A percentile compares a stretch with the other conserved stretches of the same genome.
These are phyloP conservation scores for Quercus phellos DNA, from an alignment of 331 rosid species.

Conservation along the genomic window DNA sequence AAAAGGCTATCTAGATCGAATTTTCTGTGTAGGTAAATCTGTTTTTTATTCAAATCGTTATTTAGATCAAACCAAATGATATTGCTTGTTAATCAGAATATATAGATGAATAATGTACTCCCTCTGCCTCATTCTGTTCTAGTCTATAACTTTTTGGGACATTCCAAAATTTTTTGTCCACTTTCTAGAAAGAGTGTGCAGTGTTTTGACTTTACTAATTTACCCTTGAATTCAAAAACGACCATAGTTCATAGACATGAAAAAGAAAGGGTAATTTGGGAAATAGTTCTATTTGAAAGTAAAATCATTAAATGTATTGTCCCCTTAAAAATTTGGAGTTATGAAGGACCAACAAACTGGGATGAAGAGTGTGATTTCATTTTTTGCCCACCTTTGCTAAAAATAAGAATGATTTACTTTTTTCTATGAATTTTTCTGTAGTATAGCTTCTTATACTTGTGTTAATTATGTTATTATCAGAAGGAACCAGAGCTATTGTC, in stretches of 20 bases:
- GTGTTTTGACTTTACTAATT: background rate
- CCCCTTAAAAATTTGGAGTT: background rate
- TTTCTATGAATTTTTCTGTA: background rate
- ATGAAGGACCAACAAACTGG: background rate
- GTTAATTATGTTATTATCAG: constrained; percentile 41
- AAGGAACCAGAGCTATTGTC: constrained; percentile 91
- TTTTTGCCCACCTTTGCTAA: background rate
- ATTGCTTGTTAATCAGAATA: background rate
- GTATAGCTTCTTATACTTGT: constrained; percentile 4
- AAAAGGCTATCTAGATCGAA: background rate
- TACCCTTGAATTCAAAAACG: background rate
- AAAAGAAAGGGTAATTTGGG: background rate
- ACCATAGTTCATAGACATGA: background rate
- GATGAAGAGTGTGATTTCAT: background rate
- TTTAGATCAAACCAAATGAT: background rate
- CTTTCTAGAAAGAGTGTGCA: background rate
- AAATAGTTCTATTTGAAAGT: background rate
- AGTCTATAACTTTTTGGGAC: background rate
- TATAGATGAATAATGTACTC: background rate
- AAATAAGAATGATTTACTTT: background rate
- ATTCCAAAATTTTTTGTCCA: background rate
- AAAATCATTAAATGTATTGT: background rate
- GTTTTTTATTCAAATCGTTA: background rate
- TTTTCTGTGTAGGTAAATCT: background rate
- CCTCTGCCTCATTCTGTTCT: background rate